Base-by-base conservation (phyloP, 495 filamentous ascomycete genomes). In the Xylaria telfairii region DNA sequence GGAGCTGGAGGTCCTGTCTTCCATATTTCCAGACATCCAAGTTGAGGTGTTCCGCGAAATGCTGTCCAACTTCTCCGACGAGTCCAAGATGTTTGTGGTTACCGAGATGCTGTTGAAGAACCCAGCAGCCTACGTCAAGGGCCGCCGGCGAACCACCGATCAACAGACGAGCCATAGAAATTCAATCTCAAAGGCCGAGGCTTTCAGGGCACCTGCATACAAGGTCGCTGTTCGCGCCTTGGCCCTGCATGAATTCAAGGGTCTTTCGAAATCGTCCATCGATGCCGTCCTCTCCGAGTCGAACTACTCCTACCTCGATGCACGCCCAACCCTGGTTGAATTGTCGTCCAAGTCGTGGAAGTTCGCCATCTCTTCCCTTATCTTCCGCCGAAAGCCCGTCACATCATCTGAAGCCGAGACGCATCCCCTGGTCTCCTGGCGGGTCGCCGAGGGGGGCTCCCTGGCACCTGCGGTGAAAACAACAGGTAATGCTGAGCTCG, bases 41-140 rank as follows among this genome's bases (percentile, higher is more conserved):
- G 84, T 95, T 69, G 93, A 97, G 65, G 95, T 97, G n/a, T 94
- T 99, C 74, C 90, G 96, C 15, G 94, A 97, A 78, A 89, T 98
- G 85, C 87, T 99, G 42, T 81, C 86, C 32, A 92, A 86, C 69
- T 92, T 97, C 78, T 90, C 92, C 72, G 92, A 92, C 49, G 88
- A 95, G 73, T 97, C 94, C 73, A 83, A 93, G 74, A 80, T 98
- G 2, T 89, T 95, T 51, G 87, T 99, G 47, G 92, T 95, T 42
- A 93, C 94, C 6, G 94, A 98, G 72, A 88, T 91, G 72, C 82
- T 99, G 47, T 81, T 98, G 34, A 92, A 94, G 75, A 89, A 93
- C 73, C 89, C 91, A 67, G 87, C 88, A 15, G 83, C 89, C 71
- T 93, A 90, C 87, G 91, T 93, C 21, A 88, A 90, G 68, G 93